Percentiles rank a stretch among this genome's conserved stretches.
phyloP scores from a whole-genome alignment of 2,329 filamentous ascomycete genomes.

The Lachnellula willkommii region DNA sequence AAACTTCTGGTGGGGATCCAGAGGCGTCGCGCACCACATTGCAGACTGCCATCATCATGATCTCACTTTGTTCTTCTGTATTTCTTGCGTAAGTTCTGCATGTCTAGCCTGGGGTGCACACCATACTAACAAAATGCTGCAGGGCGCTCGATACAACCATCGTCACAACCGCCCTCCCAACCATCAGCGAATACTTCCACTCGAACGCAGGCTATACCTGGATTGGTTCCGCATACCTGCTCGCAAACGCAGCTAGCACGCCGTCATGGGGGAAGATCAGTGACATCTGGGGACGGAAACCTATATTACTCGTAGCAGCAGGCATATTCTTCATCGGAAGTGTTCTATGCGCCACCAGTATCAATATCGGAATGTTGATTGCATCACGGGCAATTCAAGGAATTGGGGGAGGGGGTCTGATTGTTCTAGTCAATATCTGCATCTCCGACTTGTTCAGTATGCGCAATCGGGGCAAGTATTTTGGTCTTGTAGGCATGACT shows the following conservation, averaged over 20 bases:
- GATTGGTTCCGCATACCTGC: conserved; percentile 70
- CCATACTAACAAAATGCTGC: neutral
- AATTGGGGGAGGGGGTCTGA: conserved; percentile 46
- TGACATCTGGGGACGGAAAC: conserved; percentile 55
- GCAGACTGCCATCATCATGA: conserved; percentile 30
- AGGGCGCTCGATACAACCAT: conserved; percentile 42
- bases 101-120: neutral
- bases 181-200: conserved; percentile 50
- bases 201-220: conserved; percentile 57
- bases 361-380: conserved; percentile 44
- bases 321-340: conserved; percentile 49
- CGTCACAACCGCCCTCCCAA: conserved; percentile 56
- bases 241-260: conserved; percentile 61
- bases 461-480: conserved; percentile 43
- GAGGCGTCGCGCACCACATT: conserved; percentile 29
- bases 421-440: conserved; percentile 48
- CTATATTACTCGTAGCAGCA: conserved; percentile 44
- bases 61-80: conserved; percentile 29
- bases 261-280: conserved; percentile 60
- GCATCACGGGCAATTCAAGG: conserved; percentile 42
- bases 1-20: conserved; percentile 10
- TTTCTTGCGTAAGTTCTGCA: conserved; percentile 23
- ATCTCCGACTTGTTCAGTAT: conserved; percentile 51
- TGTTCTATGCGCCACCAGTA: conserved; percentile 43
- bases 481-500: conserved; percentile 52